A percentile compares a stretch with the other conserved stretches of the same genome.
Evolutionary conservation across 2,329 filamentous ascomycete genomes (phyloP).

Genomic region (Pseudocercospora macadamiae): DNA sequence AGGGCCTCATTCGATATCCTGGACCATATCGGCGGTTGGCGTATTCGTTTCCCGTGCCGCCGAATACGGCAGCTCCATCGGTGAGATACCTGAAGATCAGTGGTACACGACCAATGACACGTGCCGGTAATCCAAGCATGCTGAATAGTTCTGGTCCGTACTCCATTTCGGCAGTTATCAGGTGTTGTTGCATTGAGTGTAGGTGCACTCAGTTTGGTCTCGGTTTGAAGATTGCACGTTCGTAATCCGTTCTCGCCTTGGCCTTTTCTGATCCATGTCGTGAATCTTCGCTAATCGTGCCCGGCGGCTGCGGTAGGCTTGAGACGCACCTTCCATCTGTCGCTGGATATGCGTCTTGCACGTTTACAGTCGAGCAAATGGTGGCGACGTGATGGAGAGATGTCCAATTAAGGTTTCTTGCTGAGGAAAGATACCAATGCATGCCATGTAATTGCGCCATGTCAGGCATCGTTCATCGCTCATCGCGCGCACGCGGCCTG

Average conservation of each 20-base stretch:
- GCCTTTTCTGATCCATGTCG: not conserved
- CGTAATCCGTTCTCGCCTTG: not conserved
- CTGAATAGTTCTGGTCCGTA: conserved; percentile 12
- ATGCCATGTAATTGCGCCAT: too few species aligned
- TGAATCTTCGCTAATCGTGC: not conserved
- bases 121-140: conserved; percentile 14
- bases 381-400: too few species aligned
- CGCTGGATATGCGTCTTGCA: too few species aligned
- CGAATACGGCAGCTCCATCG: not conserved
- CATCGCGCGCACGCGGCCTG: too few species aligned
- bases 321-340: not conserved
- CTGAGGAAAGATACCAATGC: too few species aligned
- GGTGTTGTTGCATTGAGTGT: not conserved
- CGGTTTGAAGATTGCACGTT: not conserved
- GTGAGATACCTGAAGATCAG: conserved; percentile 14
- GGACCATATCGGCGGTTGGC: conserved; percentile 12
- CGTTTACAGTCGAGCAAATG: too few species aligned
- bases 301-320: not conserved
- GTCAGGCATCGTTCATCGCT: too few species aligned
- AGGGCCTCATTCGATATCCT: conserved; percentile 8
- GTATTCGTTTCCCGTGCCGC: conserved; percentile 6
- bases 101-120: conserved; percentile 15
- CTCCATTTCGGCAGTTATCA: not conserved
- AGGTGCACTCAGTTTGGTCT: not conserved
- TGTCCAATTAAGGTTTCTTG: too few species aligned